Evolutionary conservation across 768 basidiomycete species (phyloP).

Genomic region (Obba rivulosa): DNA sequence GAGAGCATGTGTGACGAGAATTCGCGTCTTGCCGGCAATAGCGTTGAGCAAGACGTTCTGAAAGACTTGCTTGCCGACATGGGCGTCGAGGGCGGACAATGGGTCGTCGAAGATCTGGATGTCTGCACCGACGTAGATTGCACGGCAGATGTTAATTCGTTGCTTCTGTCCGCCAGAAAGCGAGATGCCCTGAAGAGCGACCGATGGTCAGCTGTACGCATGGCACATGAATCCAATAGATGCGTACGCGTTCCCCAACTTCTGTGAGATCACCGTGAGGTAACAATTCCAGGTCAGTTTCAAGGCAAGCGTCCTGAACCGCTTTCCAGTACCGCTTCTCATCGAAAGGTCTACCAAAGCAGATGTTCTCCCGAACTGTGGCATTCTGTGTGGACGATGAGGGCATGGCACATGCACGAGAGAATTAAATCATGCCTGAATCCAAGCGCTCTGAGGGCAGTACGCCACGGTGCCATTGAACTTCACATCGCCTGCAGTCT

Average conservation of each 20-base stretch:
- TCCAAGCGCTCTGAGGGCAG: slow-evolving; percentile 88
- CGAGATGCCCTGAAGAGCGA: slow-evolving; percentile 59
- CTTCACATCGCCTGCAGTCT: slow-evolving; percentile 54
- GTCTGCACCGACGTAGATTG: slow-evolving; percentile 81
- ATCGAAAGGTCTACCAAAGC: slow-evolving; percentile 81
- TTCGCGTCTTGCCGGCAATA: slow-evolving; percentile 64
- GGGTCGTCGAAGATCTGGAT: slow-evolving; percentile 90
- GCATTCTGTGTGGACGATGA: slow-evolving; percentile 45
- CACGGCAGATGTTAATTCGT: slow-evolving; percentile 79
- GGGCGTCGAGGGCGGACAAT: slow-evolving; percentile 86
- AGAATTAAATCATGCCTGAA: slow-evolving; percentile 46
- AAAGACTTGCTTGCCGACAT: slow-evolving; percentile 86
- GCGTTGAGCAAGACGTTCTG: slow-evolving; percentile 72
- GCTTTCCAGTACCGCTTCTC: slow-evolving; percentile 80
- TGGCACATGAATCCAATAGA: slow-evolving; percentile 23
- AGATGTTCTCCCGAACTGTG: slow-evolving; percentile 84
- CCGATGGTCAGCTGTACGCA: not conserved
- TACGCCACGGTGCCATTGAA: slow-evolving; percentile 69
- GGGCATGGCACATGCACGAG: not conserved
- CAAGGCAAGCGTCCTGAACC: slow-evolving; percentile 62
- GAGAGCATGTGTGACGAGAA: slow-evolving; percentile 89
- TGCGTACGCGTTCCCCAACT: slow-evolving; percentile 67
- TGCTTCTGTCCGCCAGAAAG: slow-evolving; percentile 82
- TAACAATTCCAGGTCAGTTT: slow-evolving; percentile 45
- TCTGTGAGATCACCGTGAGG: slow-evolving; percentile 48